These are phyloP conservation scores for Stephanodiscus minutulus DNA, from an alignment of 108 stramenopile genomes.

Conservation along the genomic window DNA sequence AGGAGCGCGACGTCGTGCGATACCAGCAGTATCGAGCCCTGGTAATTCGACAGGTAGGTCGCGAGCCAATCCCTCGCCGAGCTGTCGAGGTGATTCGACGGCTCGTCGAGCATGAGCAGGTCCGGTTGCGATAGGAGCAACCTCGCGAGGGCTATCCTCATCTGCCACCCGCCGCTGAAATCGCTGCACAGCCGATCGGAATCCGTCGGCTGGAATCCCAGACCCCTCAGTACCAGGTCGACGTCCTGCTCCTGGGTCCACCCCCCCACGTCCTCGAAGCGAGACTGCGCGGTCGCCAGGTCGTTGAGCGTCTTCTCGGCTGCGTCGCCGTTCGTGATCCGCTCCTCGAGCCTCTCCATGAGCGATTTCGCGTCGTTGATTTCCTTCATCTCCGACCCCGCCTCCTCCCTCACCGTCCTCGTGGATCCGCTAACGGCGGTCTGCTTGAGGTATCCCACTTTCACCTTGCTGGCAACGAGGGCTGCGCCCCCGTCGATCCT, in stretches of 20 bases:
- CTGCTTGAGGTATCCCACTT: conserved; percentile 82
- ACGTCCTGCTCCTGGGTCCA: conserved; percentile 89
- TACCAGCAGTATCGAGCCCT: conserved; percentile 84
- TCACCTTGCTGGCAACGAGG: conserved; percentile 59
- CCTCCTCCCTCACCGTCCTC: conserved; percentile 87
- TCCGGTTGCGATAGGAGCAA: conserved; percentile 84
- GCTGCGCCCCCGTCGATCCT: conserved; percentile 66
- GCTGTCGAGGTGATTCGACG: conserved; percentile 80
- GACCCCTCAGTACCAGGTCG: conserved; percentile 79
- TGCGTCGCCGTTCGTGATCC: conserved; percentile 53
- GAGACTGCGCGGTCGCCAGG: conserved; percentile 59
- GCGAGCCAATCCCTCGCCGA: conserved; percentile 83
- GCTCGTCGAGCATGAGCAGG: conserved; percentile 87
- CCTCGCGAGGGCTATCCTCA: conserved; percentile 89
- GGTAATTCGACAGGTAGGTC: conserved; percentile 78
- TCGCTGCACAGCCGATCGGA: conserved; percentile 79
- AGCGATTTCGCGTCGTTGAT: conserved; percentile 55
- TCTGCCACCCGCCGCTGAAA: conserved; percentile 95
- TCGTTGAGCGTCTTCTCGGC: conserved; percentile 70
- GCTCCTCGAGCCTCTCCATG: conserved; percentile 46
- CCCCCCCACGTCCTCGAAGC: conserved; percentile 80
- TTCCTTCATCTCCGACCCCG: conserved; percentile 83
- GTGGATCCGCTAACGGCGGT: conserved; percentile 88
- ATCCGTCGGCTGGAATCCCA: conserved; percentile 81
- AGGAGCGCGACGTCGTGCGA: conserved; percentile 86